Conservation (phyloP, 2,329 filamentous ascomycete genomes). For the Monosporascus cannonballus region DNA sequence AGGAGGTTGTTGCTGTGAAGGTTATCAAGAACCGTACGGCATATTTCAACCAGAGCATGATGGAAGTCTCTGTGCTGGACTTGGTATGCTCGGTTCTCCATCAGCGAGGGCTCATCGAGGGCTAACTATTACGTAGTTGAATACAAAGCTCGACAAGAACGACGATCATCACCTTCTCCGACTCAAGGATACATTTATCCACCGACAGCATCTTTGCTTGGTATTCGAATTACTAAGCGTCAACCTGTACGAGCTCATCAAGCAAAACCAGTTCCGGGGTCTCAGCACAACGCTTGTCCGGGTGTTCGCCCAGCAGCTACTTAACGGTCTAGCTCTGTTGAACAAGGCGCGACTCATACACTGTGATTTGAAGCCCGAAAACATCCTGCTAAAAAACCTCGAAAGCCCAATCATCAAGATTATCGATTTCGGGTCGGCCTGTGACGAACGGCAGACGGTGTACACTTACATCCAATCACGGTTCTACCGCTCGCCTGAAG, state of each 20-base stretch:
- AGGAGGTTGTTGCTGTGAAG: slow-evolving; percentile 97
- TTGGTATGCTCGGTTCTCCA: slow-evolving; percentile 51
- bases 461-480: slow-evolving; percentile 99
- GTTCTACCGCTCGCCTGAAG: slow-evolving; percentile 96
- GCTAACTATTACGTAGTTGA: slow-evolving; percentile 55
- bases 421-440: slow-evolving; percentile 98
- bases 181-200: slow-evolving; percentile 96
- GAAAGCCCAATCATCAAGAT: slow-evolving; percentile 99
- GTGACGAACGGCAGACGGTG: slow-evolving; percentile 95
- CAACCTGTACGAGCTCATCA: slow-evolving; percentile 97
- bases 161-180: slow-evolving; percentile 94
- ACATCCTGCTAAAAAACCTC: slow-evolving; percentile 94
- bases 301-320: slow-evolving; percentile 92
- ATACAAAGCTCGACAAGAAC: slow-evolving; percentile 98
- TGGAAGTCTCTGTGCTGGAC: slow-evolving; percentile 97
- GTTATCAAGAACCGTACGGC: slow-evolving; percentile 98
- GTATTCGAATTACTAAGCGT: slow-evolving; percentile 96
- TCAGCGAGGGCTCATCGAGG: neutral
- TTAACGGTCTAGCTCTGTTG: slow-evolving; percentile 84
- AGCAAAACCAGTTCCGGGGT: slow-evolving; percentile 98
- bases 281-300: slow-evolving; percentile 94
- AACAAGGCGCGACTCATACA: slow-evolving; percentile 97
- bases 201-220: slow-evolving; percentile 91
- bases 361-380: slow-evolving; percentile 96
- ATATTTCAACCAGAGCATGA: slow-evolving; percentile 99